Conservation (phyloP, 1,284 basidiomycete species). For the Omphalotus olearius region DNA sequence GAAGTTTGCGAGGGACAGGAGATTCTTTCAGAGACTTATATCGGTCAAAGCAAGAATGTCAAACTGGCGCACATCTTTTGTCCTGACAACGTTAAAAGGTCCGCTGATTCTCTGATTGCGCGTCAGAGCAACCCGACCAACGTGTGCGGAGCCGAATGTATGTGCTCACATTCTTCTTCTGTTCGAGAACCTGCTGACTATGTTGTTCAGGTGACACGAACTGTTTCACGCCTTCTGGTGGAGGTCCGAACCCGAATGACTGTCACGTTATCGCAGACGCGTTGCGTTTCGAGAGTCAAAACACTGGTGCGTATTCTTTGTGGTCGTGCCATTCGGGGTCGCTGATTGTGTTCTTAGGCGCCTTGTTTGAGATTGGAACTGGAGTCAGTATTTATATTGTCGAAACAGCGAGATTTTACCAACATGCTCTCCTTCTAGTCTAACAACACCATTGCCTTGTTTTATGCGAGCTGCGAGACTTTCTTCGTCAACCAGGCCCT, state of each 20-base stretch:
- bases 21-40: conserved; percentile 21
- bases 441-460: conserved; percentile 31
- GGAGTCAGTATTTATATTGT: conserved; percentile 19
- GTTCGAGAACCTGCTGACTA: neutral
- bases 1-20: conserved; percentile 10
- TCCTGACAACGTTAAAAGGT: conserved; percentile 14
- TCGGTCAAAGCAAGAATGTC: conserved; percentile 34
- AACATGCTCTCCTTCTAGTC: conserved; percentile 15
- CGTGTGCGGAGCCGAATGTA: conserved; percentile 42
- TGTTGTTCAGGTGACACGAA: conserved; percentile 32
- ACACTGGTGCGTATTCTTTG: conserved; percentile 28
- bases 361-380: conserved; percentile 28
- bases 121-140: conserved; percentile 22
- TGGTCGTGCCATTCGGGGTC: neutral
- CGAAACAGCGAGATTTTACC: neutral
- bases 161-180: conserved; percentile 6
- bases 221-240: conserved; percentile 39
- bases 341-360: conserved; percentile 19
- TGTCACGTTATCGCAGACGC: conserved; percentile 46
- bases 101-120: conserved; percentile 8
- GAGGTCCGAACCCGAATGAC: conserved; percentile 42
- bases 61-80: conserved; percentile 29
- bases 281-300: conserved; percentile 40
- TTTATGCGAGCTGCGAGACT: conserved; percentile 31
- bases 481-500: conserved; percentile 38